Base-by-base conservation (phyloP, 2,329 filamentous ascomycete species). In the Trichoderma sp. region DNA sequence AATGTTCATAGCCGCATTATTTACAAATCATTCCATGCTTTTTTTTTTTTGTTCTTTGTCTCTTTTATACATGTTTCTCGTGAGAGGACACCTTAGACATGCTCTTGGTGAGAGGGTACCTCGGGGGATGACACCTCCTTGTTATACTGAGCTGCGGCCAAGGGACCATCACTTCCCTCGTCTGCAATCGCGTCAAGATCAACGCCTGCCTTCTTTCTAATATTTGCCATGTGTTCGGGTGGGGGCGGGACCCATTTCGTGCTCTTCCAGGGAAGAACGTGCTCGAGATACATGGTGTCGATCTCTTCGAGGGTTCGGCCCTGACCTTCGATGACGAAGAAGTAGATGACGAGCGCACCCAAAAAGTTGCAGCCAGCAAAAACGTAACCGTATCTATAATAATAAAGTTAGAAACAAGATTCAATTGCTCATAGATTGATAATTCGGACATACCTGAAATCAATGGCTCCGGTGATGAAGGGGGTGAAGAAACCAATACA, bases 221-320 rank as follows among this genome's bases (percentile, higher is more conserved):
- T 83, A 16, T 77, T 75, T 0, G 79, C 77, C 75, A 84, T 83
- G 70, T 83, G 78, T 68, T 83, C 81, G 0, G 81, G 79, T 1
- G 81, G 76, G 0, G 83, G 83, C 0, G 83, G 76, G 5, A 79
- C 72, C 86, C 86, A 92, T 71, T 84, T 81, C 57, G 81, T 77
- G 73, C 87, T 90, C 82, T 88, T 86, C 81, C 87, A 87, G 0
- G 91, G 89, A 72, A 82, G 86, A 21, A 92, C 88, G 31, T 81
- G 81, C 61, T 90, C 82, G 43, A 92, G 83, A 72, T 93, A 94
- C 89, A 92, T 92, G 59, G 88, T 90, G 74, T 95, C 92, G 68
- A 95, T 91, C 77, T 94, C 91, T 80, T 95, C 92, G 1, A 95
- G 84, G 0, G 88, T 89, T 6, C 91, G 86, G 64, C 90, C 91